Evolutionary conservation across 2,329 filamentous ascomycete genomes (phyloP), one percentile per base, ranked within the genome.

Genomic region (Phaeosphaeriaceae sp.): DNA sequence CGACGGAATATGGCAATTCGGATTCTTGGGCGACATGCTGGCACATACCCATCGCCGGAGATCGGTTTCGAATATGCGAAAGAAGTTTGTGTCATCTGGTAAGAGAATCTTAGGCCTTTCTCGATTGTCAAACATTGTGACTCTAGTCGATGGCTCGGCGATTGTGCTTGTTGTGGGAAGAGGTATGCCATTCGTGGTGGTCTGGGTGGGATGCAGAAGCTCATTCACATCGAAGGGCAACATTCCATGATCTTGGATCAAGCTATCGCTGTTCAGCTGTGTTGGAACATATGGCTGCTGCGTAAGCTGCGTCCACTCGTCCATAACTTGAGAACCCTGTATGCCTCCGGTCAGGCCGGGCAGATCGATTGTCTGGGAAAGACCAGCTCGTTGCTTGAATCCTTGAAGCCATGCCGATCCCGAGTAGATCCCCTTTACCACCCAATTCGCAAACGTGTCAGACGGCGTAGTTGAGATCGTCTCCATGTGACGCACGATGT

Each of bases 391-490:
- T 20, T 55, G 46, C 49, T 63, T 66, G 40, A 68, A 68, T 4
- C 47, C 49, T 2, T 56, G 40, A 1, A 68, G 49, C 65, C 65
- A 68, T 1, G 55, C 31, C 1, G 54, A 50, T 2, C 59, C 42
- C 9, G 65, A 66, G 31, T 61, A 62, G 2, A 66, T 66, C 1
- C 62, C 57, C 22, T 63, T 71, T 7, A 70, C 56, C 0, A 71
- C 42, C 67, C 67, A 70, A 21, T 68, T 70, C 1, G 63, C 64
- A 42, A 70, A 69, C 1, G 62, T 60, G 15, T 70, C 67, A 1
- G 67, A 71, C 22, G 67, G 65, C 1, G 61, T 67, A 10, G 51
- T 54, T 1, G 67, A 67, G 2, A 56, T 58, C 15, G 58, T 57
- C 27, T 70, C 67, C 67, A 70, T 69, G 15, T 58, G 57, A 5